Conservation (phyloP, 306 rosid genomes). For the Vigna angularis region DNA sequence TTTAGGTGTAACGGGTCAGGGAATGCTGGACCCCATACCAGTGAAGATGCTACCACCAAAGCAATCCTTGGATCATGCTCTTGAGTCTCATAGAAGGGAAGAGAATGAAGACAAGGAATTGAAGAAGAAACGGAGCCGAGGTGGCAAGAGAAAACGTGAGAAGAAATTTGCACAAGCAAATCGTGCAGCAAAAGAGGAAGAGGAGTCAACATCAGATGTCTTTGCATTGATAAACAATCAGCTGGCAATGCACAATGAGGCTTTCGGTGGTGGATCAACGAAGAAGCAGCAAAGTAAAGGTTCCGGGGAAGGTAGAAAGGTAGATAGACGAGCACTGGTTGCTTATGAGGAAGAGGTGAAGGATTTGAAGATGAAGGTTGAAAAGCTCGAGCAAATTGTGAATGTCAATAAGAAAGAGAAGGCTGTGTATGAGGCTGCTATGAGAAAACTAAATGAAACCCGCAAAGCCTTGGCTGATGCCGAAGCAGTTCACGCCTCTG, state of each 20-base stretch:
- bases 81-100: slow-evolving; percentile 56
- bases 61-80: slow-evolving; percentile 91
- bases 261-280: slow-evolving; percentile 51
- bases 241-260: slow-evolving; percentile 71
- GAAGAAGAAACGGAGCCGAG: slow-evolving; percentile 82
- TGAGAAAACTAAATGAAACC: slow-evolving; percentile 75
- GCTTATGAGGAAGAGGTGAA: slow-evolving; percentile 83
- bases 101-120: slow-evolving; percentile 49
- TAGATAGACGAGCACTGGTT: slow-evolving; percentile 73
- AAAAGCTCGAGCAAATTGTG: slow-evolving; percentile 91
- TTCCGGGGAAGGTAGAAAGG: slow-evolving; percentile 67
- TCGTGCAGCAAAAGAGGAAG: slow-evolving; percentile 71
- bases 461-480: slow-evolving; percentile 78
- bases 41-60: slow-evolving; percentile 87
- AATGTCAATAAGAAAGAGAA: slow-evolving; percentile 80
- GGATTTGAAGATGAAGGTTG: slow-evolving; percentile 68
- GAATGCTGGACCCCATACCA: slow-evolving; percentile 74
- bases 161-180: slow-evolving; percentile 74
- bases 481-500: slow-evolving; percentile 83
- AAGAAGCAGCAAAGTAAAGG: slow-evolving; percentile 70
- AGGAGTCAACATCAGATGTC: slow-evolving; percentile 68
- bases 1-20: slow-evolving; percentile 89
- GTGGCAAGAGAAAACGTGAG: slow-evolving; percentile 90
- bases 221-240: slow-evolving; percentile 82
- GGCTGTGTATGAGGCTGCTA: slow-evolving; percentile 83